Evolutionary conservation across 129 eudicot genomes (phyloP), one percentile per base, ranked within the genome.

Genomic region (Lactuca sativa): DNA sequence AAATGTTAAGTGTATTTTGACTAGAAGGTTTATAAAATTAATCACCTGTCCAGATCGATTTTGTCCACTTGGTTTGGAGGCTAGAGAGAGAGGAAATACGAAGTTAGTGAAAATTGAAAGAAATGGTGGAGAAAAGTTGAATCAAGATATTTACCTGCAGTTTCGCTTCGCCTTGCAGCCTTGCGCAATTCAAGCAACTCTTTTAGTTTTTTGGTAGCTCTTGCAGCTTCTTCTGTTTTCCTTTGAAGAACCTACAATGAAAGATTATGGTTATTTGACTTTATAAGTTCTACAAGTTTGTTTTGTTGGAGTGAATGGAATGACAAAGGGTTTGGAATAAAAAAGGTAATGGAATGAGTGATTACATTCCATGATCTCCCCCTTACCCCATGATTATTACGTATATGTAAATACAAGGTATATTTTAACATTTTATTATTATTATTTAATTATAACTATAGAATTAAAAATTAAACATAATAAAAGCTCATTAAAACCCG

Each of bases 201-300:
- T 72, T 87, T 87, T 61, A 87, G 77, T 78, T 77, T 84, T 65
- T 84, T 87, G 66, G 90, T 79, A 32, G 90, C 90, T 77, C 80
- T 82, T 76, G 87, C 85, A 76, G 95, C 95, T 74, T 87, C 95
- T 82, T 84, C 95, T 64, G 95, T 79, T 78, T 87, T 87, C 73
- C 90, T 79, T 66, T 87, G 90, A 84, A 82, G 83, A 75, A 87
- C 95, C 87, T 84, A 76, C 40, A 62, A 59, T 69, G 33, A 56
- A 40, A 38, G 64, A 56, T 38, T 67, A 49, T 67, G 49, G 72
- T 25, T 25, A 25, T 25, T 25, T 25, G 30, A 25, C 2, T 25
- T 25, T 2, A 25, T 25, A 25, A 25, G 30, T 25, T 25, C 30
- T 25, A 25, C 30, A 25, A 25, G 30, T 25, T 25, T 25, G 30